Evolutionary conservation across 192 early-diverging fungal species (phyloP), one percentile per base, ranked within the genome.

Genomic region (Coemansia brasiliensis): DNA sequence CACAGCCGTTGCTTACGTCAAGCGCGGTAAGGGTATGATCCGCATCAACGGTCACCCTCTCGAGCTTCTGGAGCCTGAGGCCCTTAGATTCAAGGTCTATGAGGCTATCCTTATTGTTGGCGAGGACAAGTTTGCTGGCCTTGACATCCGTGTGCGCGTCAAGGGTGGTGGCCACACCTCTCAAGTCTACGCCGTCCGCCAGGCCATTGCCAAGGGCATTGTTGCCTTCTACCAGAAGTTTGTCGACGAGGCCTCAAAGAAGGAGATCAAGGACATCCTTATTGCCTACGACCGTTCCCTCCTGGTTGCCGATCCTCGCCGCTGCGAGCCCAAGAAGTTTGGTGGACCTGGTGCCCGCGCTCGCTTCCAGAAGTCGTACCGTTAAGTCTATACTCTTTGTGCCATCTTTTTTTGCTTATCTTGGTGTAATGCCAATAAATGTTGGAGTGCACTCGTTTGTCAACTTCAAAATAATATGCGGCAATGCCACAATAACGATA

Each of bases 241-340:
- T 79, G 94, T 98, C 55, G 96, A 98, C 83, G 96, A 98, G 84
- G 95, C 93, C 52, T 90, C 94, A 74, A 98, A 98, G 92, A 95
- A 96, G 86, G 95, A 97, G 85, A 92, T 98, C 85, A 95, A 94
- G 88, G 92, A 95, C 67, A 83, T 88, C 49, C 84, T 94, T 54
- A 82, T 90, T 21, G 64, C 80, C 71, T 95, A 93, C 87, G 96
- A 98, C 87, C 92, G 95, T 84, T 88, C 92, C 68, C 93, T 98
- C 45, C 90, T 98, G 45, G 96, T 98, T 63, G 95, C 95, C 57
- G 95, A 97, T 82, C 94, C 95, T 61, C 94, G 96, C 83, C 94
- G 96, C 72, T 93, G 91, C 83, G 96, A 98, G 81, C 92, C 96
- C 83, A 98, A 98, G 94, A 98, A 97, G 88, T 98, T 98, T 75